Conservation (phyloP, 129 eudicot species). For the Sambucus nigra region DNA sequence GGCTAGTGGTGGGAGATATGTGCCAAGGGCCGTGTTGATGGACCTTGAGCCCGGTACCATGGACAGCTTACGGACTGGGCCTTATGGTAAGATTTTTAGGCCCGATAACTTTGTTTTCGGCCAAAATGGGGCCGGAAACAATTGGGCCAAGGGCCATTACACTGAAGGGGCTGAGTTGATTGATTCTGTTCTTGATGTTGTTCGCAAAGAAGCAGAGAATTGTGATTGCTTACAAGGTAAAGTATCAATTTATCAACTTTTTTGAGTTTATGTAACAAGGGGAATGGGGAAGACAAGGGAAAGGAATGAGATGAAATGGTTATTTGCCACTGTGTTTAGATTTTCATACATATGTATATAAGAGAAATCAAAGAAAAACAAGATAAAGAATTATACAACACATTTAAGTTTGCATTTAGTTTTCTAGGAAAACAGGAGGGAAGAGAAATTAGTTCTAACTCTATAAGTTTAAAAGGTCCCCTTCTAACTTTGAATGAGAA, state of each 20-base stretch:
- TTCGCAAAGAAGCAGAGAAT: conserved; percentile 77
- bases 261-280: not conserved
- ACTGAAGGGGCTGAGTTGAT: conserved; percentile 81
- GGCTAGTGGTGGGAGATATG: conserved; percentile 71
- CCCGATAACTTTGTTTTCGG: conserved; percentile 78
- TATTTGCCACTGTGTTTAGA: too few relatives aligned
- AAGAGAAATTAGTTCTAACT: too few relatives aligned
- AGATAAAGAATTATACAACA: too few relatives aligned
- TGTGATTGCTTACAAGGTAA: conserved; percentile 86
- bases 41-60: conserved; percentile 87
- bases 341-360: too few relatives aligned
- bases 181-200: conserved; percentile 81
- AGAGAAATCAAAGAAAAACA: not conserved
- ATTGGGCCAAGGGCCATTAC: conserved; percentile 82
- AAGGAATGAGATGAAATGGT: too few relatives aligned
- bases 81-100: conserved; percentile 66
- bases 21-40: conserved; percentile 70
- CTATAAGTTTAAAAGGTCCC: too few relatives aligned
- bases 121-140: conserved; percentile 76
- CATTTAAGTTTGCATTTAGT: too few relatives aligned
- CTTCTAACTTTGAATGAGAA: too few relatives aligned
- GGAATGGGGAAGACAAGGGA: too few relatives aligned
- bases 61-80: conserved; percentile 66
- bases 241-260: not conserved
- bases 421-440: too few relatives aligned